A percentile compares a stretch with the other conserved stretches of the same genome.
Evolutionary conservation across 139 green algal genomes (phyloP).

Genomic region (Coelastrella sp.): DNA sequence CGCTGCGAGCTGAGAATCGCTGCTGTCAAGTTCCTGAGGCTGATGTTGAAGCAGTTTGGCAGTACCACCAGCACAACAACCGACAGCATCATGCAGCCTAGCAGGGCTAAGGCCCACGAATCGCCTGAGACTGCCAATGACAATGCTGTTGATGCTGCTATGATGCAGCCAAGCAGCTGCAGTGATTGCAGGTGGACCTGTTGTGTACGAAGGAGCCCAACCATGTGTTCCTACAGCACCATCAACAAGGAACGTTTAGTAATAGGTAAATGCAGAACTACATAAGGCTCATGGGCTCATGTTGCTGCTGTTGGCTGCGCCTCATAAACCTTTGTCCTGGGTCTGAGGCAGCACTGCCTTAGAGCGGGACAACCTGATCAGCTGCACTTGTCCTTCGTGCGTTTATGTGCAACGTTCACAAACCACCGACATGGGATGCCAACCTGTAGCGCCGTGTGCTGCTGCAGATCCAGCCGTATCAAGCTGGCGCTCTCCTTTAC

Average conservation of each 20-base stretch:
- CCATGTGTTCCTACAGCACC: slow-evolving; percentile 37
- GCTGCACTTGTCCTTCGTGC: neutral
- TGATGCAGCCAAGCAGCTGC: slow-evolving; percentile 9
- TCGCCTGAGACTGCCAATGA: neutral
- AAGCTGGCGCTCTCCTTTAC: slow-evolving; percentile 34
- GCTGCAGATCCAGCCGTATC: slow-evolving; percentile 45
- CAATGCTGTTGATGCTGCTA: neutral
- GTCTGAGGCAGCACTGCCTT: too few relatives aligned
- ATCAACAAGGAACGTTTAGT: neutral
- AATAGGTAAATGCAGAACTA: neutral
- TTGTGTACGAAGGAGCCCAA: neutral
- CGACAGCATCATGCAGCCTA: neutral
- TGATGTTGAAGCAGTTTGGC: neutral
- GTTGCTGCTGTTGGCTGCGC: too few relatives aligned
- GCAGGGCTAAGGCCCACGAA: neutral
- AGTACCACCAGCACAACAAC: neutral
- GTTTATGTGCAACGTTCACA: neutral
- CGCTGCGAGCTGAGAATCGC: neutral
- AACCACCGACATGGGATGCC: neutral
- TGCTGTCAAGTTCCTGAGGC: neutral
- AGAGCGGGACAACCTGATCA: too few relatives aligned
- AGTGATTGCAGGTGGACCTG: neutral
- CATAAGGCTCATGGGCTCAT: too few relatives aligned
- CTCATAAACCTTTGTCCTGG: too few relatives aligned
- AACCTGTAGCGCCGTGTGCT: slow-evolving; percentile 47